Percentiles rank a stretch among this genome's conserved stretches.
These are phyloP conservation scores for Anaeramoeba flamelloides DNA, from an alignment of 78 protist species.

Conservation along the genomic window DNA sequence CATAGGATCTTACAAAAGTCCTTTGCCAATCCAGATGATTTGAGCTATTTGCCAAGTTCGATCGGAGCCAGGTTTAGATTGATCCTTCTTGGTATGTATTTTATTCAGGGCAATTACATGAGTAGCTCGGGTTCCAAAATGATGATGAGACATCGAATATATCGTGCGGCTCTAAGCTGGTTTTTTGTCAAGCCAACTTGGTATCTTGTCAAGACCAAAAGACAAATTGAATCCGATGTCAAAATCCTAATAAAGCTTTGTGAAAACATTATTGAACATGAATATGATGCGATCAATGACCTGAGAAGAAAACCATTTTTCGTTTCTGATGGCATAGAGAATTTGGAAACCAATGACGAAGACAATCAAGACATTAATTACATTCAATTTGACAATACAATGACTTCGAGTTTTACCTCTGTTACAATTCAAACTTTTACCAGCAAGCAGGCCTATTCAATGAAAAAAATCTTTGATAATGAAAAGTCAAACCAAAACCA, in stretches of 20 bases:
- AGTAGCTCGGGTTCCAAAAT: not conserved
- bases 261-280: too few species aligned
- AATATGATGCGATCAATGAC: too few species aligned
- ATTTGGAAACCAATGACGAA: too few species aligned
- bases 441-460: not conserved
- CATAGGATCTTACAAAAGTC: slow-evolving; percentile 28
- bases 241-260: not conserved
- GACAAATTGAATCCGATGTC: not conserved
- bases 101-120: slow-evolving; percentile 3
- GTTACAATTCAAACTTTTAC: not conserved
- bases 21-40: slow-evolving; percentile 25
- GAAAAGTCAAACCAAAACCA: not conserved
- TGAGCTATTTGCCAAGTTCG: slow-evolving; percentile 23
- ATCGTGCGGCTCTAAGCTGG: slow-evolving; percentile 27
- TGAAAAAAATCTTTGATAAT: slow-evolving; percentile 5
- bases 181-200: slow-evolving; percentile 22
- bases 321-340: too few species aligned
- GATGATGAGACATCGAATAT: slow-evolving; percentile 7
- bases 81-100: slow-evolving; percentile 17
- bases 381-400: too few species aligned
- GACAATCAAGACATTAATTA: too few species aligned
- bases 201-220: not conserved
- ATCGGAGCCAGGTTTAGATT: slow-evolving; percentile 37
- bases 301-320: too few species aligned
- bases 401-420: too few species aligned